Conservation (phyloP, 768 basidiomycete species). For the Pleurotus citrinopileatus region DNA sequence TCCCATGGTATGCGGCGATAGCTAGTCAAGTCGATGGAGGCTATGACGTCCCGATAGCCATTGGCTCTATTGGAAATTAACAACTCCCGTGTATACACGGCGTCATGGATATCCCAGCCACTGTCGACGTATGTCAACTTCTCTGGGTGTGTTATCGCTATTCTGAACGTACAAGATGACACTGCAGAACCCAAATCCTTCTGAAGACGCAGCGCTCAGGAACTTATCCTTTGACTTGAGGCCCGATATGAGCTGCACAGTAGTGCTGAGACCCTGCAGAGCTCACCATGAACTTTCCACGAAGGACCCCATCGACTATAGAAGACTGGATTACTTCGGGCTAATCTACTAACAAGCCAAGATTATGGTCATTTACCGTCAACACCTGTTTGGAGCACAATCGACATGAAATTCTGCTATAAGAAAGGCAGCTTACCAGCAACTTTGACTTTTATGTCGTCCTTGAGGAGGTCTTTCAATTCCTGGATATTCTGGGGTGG, state of each 20-base stretch:
- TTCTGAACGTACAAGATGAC: slow-evolving; percentile 75
- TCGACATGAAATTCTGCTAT: not conserved
- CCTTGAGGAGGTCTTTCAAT: slow-evolving; percentile 46
- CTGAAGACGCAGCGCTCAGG: slow-evolving; percentile 69
- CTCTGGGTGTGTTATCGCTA: not conserved
- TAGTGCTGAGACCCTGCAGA: not conserved
- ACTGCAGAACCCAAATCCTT: slow-evolving; percentile 92
- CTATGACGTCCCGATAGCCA: slow-evolving; percentile 88
- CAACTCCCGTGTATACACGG: slow-evolving; percentile 80
- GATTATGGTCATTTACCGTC: slow-evolving; percentile 51
- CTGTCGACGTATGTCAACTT: slow-evolving; percentile 30
- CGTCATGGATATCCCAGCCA: slow-evolving; percentile 93
- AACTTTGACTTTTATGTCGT: slow-evolving; percentile 88
- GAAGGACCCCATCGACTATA: slow-evolving; percentile 86
- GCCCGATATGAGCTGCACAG: not conserved
- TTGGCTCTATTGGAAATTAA: slow-evolving; percentile 89
- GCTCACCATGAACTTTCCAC: slow-evolving; percentile 90
- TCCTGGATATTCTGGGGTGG: slow-evolving; percentile 47
- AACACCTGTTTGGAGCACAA: slow-evolving; percentile 32
- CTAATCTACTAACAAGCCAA: slow-evolving; percentile 8
- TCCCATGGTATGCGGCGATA: slow-evolving; percentile 93
- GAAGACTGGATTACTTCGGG: not conserved
- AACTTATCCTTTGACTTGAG: slow-evolving; percentile 88
- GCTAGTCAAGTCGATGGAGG: slow-evolving; percentile 81
- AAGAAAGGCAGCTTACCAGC: slow-evolving; percentile 57